Evolutionary conservation across 805 yeast genomes (phyloP).

Genomic region (Cyberlindnera nakhonratchasimensis): DNA sequence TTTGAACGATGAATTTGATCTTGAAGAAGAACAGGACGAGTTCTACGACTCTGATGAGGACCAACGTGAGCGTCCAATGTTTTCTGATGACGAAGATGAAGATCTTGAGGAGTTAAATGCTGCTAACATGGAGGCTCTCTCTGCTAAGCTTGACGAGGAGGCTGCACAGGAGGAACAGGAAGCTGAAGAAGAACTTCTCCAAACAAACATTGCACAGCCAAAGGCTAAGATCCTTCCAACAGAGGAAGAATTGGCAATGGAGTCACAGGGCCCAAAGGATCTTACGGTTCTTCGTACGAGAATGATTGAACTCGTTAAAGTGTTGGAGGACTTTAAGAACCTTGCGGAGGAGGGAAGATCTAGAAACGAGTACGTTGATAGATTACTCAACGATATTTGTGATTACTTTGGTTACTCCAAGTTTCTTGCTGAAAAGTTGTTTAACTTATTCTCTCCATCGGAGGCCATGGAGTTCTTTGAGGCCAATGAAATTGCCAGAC

Average conservation of each 20-base stretch:
- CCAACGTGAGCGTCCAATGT: constrained; percentile 27
- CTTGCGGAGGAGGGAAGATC: constrained; percentile 83
- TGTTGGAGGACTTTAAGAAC: constrained; percentile 82
- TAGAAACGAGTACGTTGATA: constrained; percentile 76
- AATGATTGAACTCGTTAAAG: constrained; percentile 93
- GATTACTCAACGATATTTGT: constrained; percentile 81
- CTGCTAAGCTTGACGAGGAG: constrained; percentile 60
- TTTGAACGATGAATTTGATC: constrained; percentile 50
- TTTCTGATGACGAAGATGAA: constrained; percentile 45
- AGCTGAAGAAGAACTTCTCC: constrained; percentile 58
- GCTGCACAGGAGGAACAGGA: constrained; percentile 58
- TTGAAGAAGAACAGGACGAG: constrained; percentile 41
- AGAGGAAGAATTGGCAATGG: constrained; percentile 52
- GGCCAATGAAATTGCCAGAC: constrained; percentile 96
- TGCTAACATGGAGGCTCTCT: constrained; percentile 77
- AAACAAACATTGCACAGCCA: constrained; percentile 59
- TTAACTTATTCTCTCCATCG: constrained; percentile 85
- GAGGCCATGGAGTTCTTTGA: constrained; percentile 98
- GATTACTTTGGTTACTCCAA: constrained; percentile 92
- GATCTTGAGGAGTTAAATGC: constrained; percentile 73
- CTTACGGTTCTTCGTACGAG: constrained; percentile 83
- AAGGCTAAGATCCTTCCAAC: constrained; percentile 76
- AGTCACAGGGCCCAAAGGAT: constrained; percentile 60
- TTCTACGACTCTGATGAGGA: constrained; percentile 29
- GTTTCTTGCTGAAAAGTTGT: constrained; percentile 89